These are phyloP conservation scores for Penicillium silybi DNA, from an alignment of 495 filamentous ascomycete genomes.

Conservation along the genomic window DNA sequence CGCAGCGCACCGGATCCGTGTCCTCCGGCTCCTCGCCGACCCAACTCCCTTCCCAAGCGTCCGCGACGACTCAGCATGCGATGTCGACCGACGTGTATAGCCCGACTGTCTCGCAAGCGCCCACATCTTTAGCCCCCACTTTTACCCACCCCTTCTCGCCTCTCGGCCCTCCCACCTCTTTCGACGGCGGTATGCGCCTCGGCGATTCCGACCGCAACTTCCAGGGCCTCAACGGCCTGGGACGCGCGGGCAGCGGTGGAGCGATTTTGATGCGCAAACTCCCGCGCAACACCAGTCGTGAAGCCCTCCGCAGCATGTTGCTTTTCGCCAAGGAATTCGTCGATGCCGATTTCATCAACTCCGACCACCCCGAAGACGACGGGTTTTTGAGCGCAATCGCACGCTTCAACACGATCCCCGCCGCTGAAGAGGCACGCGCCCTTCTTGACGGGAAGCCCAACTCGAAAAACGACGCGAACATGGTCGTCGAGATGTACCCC, in stretches of 20 bases:
- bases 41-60: conserved; percentile 39
- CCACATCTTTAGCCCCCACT: conserved; percentile 34
- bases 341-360: conserved; percentile 64
- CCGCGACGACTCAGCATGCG: conserved; percentile 48
- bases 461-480: conserved; percentile 65
- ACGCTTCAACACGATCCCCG: conserved; percentile 64
- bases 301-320: conserved; percentile 74
- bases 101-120: conserved; percentile 38
- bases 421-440: conserved; percentile 72
- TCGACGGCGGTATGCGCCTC: conserved; percentile 48
- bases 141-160: conserved; percentile 45
- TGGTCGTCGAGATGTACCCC: conserved; percentile 72
- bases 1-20: conserved; percentile 44
- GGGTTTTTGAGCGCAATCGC: conserved; percentile 72
- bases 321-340: conserved; percentile 81
- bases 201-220: conserved; percentile 43
- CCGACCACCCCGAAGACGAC: conserved; percentile 64
- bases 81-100: conserved; percentile 51
- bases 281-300: conserved; percentile 65
- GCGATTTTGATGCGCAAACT: conserved; percentile 73
- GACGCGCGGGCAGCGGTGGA: conserved; percentile 33
- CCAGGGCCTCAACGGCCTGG: conserved; percentile 45
- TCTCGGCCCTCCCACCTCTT: conserved; percentile 39
- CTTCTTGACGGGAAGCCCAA: conserved; percentile 79
- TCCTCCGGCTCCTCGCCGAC: conserved; percentile 47